A percentile compares a stretch with the other conserved stretches of the same genome.
Evolutionary conservation across 1,139 yeast species (phyloP).

Genomic region (Candida gigantensis): DNA sequence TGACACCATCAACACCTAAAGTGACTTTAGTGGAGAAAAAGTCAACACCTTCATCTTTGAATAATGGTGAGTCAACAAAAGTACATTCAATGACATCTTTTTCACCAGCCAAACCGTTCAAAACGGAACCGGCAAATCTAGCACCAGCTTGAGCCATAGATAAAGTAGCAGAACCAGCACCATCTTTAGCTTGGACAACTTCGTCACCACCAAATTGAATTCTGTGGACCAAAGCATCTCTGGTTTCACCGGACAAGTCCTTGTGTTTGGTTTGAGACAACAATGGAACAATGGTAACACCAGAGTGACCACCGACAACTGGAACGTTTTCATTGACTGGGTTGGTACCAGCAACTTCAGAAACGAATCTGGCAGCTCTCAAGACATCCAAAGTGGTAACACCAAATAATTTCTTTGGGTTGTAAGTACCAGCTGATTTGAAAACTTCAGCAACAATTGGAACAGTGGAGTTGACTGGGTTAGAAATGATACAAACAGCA

Average conservation of each 20-base stretch:
- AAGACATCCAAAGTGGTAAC: conserved; percentile 90
- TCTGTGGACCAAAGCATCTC: conserved; percentile 76
- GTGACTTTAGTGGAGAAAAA: conserved; percentile 69
- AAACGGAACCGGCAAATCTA: conserved; percentile 65
- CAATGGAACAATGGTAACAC: conserved; percentile 90
- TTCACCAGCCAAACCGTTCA: conserved; percentile 57
- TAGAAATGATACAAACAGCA: conserved; percentile 76
- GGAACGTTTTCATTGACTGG: conserved; percentile 68
- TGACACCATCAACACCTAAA: conserved; percentile 59
- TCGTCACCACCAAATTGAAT: conserved; percentile 98
- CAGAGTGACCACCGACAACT: conserved; percentile 97
- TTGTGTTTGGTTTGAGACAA: conserved; percentile 65
- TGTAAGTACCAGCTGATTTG: conserved; percentile 71
- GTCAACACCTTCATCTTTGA: conserved; percentile 50
- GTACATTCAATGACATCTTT: conserved; percentile 50
- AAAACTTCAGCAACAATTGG: conserved; percentile 89
- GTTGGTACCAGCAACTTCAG: conserved; percentile 55
- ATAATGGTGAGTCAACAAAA: conserved; percentile 52
- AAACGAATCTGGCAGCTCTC: conserved; percentile 82
- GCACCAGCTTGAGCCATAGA: conserved; percentile 98
- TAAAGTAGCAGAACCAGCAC: conserved; percentile 91
- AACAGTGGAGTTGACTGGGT: conserved; percentile 95
- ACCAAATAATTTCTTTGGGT: conserved; percentile 84
- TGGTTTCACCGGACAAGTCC: conserved; percentile 50
- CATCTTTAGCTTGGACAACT: conserved; percentile 93